Evolutionary conservation across 768 basidiomycete genomes (phyloP).

Genomic region (Lactifluus subvellereus): DNA sequence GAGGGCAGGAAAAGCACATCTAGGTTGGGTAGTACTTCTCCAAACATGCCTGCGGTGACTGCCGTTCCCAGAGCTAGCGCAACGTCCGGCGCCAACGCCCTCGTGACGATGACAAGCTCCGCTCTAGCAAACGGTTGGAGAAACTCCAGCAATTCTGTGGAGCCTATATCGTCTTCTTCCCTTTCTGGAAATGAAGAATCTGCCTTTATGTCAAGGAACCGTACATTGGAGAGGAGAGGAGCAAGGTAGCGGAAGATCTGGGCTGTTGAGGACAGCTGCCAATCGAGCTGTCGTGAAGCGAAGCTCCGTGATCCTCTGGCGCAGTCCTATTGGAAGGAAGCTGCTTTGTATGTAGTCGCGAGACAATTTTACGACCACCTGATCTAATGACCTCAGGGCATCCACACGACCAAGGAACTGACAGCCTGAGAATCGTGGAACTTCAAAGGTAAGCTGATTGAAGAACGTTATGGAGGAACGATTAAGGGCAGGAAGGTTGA

Average conservation of each 20-base stretch:
- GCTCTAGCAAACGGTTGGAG: not conserved
- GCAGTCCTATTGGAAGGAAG: not conserved
- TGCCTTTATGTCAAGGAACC: not conserved
- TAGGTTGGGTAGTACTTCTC: not conserved
- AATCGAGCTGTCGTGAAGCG: not conserved
- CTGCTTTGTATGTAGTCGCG: no score
- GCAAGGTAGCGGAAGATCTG: not conserved
- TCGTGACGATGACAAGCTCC: not conserved
- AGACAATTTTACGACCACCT: not conserved
- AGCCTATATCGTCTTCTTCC: not conserved
- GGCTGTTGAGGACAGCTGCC: constrained; percentile 1
- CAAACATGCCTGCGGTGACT: not conserved
- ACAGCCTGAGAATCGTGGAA: not conserved
- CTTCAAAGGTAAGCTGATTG: constrained; percentile 1
- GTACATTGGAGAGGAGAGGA: not conserved
- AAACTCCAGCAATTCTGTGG: not conserved
- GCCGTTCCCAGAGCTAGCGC: not conserved
- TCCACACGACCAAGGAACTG: not conserved
- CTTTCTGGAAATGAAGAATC: not conserved
- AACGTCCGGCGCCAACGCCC: not conserved
- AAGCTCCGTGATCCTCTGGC: no score
- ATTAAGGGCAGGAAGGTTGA: not conserved
- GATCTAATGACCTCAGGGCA: not conserved
- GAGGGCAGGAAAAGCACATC: not conserved
- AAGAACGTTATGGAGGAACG: not conserved